Evolutionary conservation across 345 rosid genomes (phyloP).

Genomic region (Eucalyptus marginata): DNA sequence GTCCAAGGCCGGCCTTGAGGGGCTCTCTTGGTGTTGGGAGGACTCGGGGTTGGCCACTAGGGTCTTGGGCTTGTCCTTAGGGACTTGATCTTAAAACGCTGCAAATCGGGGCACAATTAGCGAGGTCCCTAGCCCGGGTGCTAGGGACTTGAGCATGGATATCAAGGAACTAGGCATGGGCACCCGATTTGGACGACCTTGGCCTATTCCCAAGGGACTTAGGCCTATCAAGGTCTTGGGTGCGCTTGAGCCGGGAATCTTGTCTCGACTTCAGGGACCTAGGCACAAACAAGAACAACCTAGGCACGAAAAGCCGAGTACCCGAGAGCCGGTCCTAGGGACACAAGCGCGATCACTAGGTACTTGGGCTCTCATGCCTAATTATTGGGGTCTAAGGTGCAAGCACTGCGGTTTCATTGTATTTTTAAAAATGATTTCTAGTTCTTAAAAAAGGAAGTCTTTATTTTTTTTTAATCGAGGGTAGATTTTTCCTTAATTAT

Average conservation of each 20-base stretch:
- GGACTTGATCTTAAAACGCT: background rate
- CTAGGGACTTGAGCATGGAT: background rate
- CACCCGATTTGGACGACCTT: background rate
- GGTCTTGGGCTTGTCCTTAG: background rate
- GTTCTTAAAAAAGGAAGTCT: background rate
- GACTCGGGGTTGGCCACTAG: background rate
- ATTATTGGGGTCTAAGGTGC: background rate
- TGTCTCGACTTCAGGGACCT: background rate
- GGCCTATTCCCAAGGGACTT: background rate
- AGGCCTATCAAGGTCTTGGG: background rate
- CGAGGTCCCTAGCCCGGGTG: fast-evolving
- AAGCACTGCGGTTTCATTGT: background rate
- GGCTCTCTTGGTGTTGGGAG: background rate
- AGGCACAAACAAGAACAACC: background rate
- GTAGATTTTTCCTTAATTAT: background rate
- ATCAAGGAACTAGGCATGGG: no score
- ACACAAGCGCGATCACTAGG: fast-evolving
- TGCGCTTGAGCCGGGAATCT: background rate
- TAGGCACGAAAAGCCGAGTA: background rate
- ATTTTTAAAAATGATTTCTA: background rate
- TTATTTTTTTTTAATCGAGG: background rate
- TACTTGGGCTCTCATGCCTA: background rate
- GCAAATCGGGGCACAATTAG: background rate
- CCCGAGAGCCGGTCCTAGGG: no score
- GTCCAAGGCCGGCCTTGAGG: background rate